These are phyloP conservation scores for Acacia pycnantha DNA, from an alignment of 331 rosid genomes.

Conservation along the genomic window DNA sequence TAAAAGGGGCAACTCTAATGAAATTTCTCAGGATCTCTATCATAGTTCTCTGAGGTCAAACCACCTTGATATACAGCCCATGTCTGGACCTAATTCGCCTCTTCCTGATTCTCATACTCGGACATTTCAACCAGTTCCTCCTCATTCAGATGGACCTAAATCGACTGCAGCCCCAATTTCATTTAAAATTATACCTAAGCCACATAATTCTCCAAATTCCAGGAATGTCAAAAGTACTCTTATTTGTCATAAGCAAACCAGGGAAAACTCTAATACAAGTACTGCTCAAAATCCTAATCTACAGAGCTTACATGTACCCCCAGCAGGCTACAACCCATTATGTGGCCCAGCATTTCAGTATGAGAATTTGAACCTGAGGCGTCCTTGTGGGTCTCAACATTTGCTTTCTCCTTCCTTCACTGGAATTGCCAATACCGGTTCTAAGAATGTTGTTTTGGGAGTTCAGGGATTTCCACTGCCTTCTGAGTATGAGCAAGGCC, in stretches of 20 bases:
- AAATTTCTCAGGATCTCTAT: constrained; percentile 32
- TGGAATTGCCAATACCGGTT: constrained; percentile 28
- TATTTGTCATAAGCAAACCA: constrained; percentile 36
- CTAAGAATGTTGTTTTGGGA: constrained; percentile 43
- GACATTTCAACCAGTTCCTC: constrained; percentile 34
- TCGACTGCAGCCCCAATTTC: constrained; percentile 34
- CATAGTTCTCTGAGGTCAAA: constrained; percentile 37
- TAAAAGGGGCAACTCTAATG: constrained; percentile 22
- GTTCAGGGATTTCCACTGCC: constrained; percentile 47
- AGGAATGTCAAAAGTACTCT: constrained; percentile 34
- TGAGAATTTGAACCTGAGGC: constrained; percentile 41
- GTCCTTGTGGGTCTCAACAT: constrained; percentile 33
- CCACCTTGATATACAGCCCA: constrained; percentile 45
- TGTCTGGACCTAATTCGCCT: constrained; percentile 32
- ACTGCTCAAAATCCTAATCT: constrained; percentile 35
- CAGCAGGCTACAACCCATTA: constrained; percentile 31
- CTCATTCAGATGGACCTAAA: constrained; percentile 37
- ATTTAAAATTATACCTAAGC: constrained; percentile 41
- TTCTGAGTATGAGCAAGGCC: constrained; percentile 55
- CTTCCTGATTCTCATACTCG: constrained; percentile 31
- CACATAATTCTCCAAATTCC: constrained; percentile 33
- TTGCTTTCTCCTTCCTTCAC: constrained; percentile 28
- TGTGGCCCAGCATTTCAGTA: constrained; percentile 39
- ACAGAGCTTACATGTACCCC: constrained; percentile 24
- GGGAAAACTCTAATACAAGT: constrained; percentile 39